Base-by-base conservation (phyloP, 495 filamentous ascomycete species). In the Aspergillus ostianus region DNA sequence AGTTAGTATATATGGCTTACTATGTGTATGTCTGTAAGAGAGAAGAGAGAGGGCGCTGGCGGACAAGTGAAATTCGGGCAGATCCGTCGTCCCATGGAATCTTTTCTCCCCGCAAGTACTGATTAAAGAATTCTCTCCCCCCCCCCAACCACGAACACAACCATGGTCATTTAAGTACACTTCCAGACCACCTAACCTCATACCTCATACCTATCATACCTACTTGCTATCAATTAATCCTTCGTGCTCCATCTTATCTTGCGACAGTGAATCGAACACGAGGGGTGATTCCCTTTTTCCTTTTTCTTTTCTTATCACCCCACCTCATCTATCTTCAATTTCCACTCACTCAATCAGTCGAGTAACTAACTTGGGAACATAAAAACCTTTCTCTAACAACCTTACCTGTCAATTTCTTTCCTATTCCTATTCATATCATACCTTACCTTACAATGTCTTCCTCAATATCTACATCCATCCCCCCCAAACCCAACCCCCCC, bases 401-500 rank as follows among this genome's bases (percentile, higher is more conserved):
- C 8, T 32, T 32, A 7, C 29, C 29, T 10, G 29, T 26, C 29
- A n/a, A n/a, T n/a, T n/a, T n/a, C 29, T 44, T 32, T 32, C 32
- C 17, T 26, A 21, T 15, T 55, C 17, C 21, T 9, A 26, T 23
- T 17, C 21, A 36, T 26, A 57, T n/a, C n/a, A n/a, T n/a, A n/a
- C n/a, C n/a, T n/a, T n/a, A n/a, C n/a, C n/a, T n/a, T n/a, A n/a
- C n/a, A n/a, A n/a, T n/a, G n/a, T 27, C 55, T 19, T 19, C 44
- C 45, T 49, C 27, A 17, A 30, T 29, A 54, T 9, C 18, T 23
- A 56, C n/a, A 53, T 30, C 56, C 57, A 26, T 32, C 57, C 48
- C 51, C 57, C 53, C 1, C 41, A 59, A 47, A 47, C 50, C 23
- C 41, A 45, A 36, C 12, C 32, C 26, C 8, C 61, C 67, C 47